A percentile compares a stretch with the other conserved stretches of the same genome.
Conservation (phyloP, 805 yeast species). For the Kuraishia piskuri region DNA sequence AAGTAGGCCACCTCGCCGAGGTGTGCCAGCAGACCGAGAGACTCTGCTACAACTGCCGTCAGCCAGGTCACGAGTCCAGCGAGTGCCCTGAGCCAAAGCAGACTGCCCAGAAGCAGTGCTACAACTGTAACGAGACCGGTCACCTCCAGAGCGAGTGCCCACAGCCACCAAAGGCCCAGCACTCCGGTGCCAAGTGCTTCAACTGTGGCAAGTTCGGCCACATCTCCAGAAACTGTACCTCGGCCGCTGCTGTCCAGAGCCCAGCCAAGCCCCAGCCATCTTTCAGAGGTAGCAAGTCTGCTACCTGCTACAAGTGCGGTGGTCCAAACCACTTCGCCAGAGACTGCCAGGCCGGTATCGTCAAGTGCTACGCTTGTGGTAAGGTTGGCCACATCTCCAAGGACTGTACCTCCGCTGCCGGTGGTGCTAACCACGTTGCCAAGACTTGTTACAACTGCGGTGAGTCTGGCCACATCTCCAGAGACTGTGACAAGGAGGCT, state of each 20-base stretch:
- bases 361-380: conserved; percentile 91
- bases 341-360: conserved; percentile 66
- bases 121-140: conserved; percentile 87
- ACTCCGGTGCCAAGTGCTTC: conserved; percentile 63
- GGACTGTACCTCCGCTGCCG: conserved; percentile 59
- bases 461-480: conserved; percentile 80
- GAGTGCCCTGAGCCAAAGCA: conserved; percentile 88
- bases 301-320: conserved; percentile 82
- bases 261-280: conserved; percentile 3
- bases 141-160: conserved; percentile 85
- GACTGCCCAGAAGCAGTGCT: conserved; percentile 79
- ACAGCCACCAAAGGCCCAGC: conserved; percentile 32
- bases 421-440: conserved; percentile 32
- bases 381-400: conserved; percentile 82
- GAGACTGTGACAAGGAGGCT: conserved; percentile 41
- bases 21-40: conserved; percentile 78
- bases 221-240: conserved; percentile 63
- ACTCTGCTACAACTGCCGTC: conserved; percentile 87
- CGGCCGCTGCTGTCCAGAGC: conserved; percentile 16
- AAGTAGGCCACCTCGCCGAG: conserved; percentile 85
- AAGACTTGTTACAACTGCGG: conserved; percentile 72
- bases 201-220: conserved; percentile 74
- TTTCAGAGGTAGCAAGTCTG: conserved; percentile 3
- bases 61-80: conserved; percentile 82
- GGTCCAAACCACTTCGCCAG: conserved; percentile 91